phyloP scores from a whole-genome alignment of 352 stramenopile species.

The Thalassiosira oceanica region DNA sequence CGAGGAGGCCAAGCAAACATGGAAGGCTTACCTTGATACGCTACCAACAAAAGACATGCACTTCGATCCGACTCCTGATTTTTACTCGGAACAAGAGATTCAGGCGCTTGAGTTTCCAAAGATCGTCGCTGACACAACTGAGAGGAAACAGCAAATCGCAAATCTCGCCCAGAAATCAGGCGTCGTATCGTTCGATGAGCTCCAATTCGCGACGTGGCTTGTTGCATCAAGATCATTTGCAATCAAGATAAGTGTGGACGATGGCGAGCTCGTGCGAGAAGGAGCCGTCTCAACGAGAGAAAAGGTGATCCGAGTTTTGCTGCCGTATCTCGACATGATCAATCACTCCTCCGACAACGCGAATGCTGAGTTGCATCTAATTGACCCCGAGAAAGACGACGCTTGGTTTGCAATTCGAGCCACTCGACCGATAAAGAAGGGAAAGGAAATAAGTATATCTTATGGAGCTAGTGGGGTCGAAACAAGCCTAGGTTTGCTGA shows the following conservation, averaged over 20 bases:
- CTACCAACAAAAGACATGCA: conserved; percentile 39
- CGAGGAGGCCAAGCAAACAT: conserved; percentile 30
- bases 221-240: conserved; percentile 51
- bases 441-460: conserved; percentile 60
- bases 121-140: conserved; percentile 39
- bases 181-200: conserved; percentile 43
- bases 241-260: conserved; percentile 49
- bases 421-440: conserved; percentile 52
- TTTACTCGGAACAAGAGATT: conserved; percentile 59
- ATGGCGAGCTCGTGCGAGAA: conserved; percentile 15
- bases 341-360: conserved; percentile 62
- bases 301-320: conserved; percentile 53
- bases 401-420: conserved; percentile 67
- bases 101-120: conserved; percentile 62
- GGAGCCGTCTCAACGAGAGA: conserved; percentile 15
- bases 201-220: conserved; percentile 72
- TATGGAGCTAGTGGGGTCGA: conserved; percentile 60
- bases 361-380: conserved; percentile 62
- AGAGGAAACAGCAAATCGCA: conserved; percentile 41
- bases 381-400: conserved; percentile 76
- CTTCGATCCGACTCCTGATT: conserved; percentile 70
- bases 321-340: conserved; percentile 69
- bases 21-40: conserved; percentile 54
- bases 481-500: conserved; percentile 54
- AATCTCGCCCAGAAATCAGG: conserved; percentile 31